Base-by-base conservation (phyloP, 1,284 basidiomycete genomes). In the Filobasidium uniguttulatum region DNA sequence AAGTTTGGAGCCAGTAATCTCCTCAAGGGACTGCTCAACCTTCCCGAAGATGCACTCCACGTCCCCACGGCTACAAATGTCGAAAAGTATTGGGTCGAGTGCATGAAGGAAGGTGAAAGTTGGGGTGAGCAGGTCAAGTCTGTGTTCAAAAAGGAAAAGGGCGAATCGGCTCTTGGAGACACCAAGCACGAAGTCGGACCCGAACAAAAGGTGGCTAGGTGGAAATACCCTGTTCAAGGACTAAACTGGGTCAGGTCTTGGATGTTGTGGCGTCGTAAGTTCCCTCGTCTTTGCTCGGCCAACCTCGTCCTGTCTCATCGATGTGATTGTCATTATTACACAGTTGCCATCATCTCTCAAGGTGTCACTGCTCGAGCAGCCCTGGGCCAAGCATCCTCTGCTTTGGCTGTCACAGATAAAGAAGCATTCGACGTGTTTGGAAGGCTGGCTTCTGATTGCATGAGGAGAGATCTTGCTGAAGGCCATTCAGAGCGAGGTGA, bases 361-460 rank as follows among this genome's bases (percentile, higher is more conserved):
- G 91, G 91, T 3, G 93, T 97, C 54, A 87, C 90, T 1, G 91
- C 93, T 4, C 78, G 93, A 14, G 78, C 78, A 46, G 85, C 86
- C 0, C 75, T 80, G 41, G 79, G 85, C 7, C 89, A 93, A 69
- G 89, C 89, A 0, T 87, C 81, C 60, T 87, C 83, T 0, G 88
- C 87, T 55, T 71, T 73, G 33, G 87, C 87, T 2, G 69, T 73
- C 34, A 58, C 76, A 23, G 76, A 83, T 53, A 69, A 67, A 3
- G 60, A 66, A 6, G 62, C 75, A 10, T 87, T 88, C 66, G 79
- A 79, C 28, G 56, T 79, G 14, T 69, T 83, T 48, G 85, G 83
- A 12, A 63, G 68, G 30, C 64, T 84, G 38, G 83, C 86, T 29
- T 35, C 23, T 2, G 26, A 40, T n/a, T 38, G 26, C 15, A 71